These are phyloP conservation scores for Xylariaceae sp. DNA, from an alignment of 2,329 filamentous ascomycete species.

Conservation along the genomic window DNA sequence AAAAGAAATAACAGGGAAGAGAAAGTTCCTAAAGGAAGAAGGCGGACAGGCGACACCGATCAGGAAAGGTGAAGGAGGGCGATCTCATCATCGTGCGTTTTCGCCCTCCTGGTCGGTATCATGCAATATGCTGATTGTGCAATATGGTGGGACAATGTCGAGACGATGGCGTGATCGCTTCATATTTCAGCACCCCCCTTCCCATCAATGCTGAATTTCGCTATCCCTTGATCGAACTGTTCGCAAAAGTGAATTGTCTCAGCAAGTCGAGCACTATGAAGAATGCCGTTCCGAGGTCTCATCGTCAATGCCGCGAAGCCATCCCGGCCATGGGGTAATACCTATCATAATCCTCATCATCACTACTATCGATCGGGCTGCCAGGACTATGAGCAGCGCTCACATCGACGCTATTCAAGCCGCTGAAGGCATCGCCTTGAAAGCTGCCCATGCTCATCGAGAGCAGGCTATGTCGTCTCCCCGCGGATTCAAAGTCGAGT, in stretches of 20 bases:
- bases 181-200: conserved; percentile 4
- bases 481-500: conserved; percentile 43
- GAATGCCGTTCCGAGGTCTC: conserved; percentile 3
- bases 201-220: conserved; percentile 12
- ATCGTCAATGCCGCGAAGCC: conserved; percentile 28
- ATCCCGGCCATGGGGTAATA: conserved; percentile 35
- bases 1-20: conserved; percentile 3
- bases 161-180: conserved; percentile 28
- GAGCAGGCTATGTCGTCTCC: conserved; percentile 36
- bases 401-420: conserved; percentile 43
- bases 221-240: conserved; percentile 7
- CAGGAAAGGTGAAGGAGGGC: too few species aligned
- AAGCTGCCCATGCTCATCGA: conserved; percentile 32
- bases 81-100: too few species aligned
- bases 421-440: conserved; percentile 37
- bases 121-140: conserved; percentile 15
- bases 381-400: conserved; percentile 51
- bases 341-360: conserved; percentile 51
- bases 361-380: conserved; percentile 48
- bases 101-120: conserved; percentile 4
- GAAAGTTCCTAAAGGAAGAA: neutral
- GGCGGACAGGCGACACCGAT: neutral
- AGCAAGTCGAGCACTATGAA: neutral
- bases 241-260: neutral
- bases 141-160: conserved; percentile 25